Evolutionary conservation across 805 yeast species (phyloP), one percentile per base, ranked within the genome.

Genomic region (Candida ascalaphidarum): DNA sequence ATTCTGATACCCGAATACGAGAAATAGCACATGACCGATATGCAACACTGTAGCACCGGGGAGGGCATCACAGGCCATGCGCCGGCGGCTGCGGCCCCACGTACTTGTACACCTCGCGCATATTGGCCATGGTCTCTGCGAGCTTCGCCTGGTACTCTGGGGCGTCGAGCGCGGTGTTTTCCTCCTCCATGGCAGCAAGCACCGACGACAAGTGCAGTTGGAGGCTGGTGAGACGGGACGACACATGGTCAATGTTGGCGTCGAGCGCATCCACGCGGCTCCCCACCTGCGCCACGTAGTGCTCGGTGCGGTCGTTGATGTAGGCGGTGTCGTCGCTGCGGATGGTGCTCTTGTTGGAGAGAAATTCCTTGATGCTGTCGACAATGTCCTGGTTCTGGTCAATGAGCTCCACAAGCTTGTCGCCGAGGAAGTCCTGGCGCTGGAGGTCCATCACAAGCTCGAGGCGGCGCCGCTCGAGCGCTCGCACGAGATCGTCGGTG

Each of bases 381-480:
- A 59, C 39, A 17, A 60, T 50, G 12, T 52, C 61, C 22, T 50
- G 45, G 33, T 58, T 54, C 30, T 56, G 64, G 17, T 34, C 39
- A 3, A 58, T 40, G 26, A 62, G 35, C 21, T 55, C 65, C 12
- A 30, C 21, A n/a, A 61, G 33, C 33, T 57, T 54, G 6, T 41
- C 52, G 5, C 48, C 27, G 3, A 57, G 30, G 26, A 40, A 57
- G 24, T 59, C 63, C 27, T 60, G 65, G 22, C 48, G 42, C 35
- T 62, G 68, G n/a, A 62, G 35, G n/a, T 50, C 57, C 61, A 55
- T 52, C 0, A 59, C 47, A 17, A 58, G 36, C 7, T 39, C 41
- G 5, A 58, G 30, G 22, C 67, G 35, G 23, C 46, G 45, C 22
- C 39, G 32, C 32, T 60, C 61, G 17, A 61, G 35, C 24, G 39